phyloP scores from a whole-genome alignment of 140 eudicot species.

The Cichorium intybus region DNA sequence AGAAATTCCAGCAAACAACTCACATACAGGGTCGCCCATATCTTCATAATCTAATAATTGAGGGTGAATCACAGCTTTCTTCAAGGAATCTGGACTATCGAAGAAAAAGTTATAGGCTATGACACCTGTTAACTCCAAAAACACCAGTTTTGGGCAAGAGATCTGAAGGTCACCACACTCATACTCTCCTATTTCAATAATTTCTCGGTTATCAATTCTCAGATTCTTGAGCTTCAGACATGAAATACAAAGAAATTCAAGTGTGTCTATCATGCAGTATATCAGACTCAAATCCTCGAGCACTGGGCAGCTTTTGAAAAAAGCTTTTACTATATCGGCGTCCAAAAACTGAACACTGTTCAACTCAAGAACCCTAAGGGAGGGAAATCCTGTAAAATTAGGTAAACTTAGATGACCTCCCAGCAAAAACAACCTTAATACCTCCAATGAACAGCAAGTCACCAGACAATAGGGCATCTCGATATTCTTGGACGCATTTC shows the following conservation, averaged over 20 bases:
- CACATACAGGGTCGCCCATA: constrained; percentile 1
- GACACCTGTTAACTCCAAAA: constrained; percentile 9
- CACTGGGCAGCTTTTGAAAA: background rate
- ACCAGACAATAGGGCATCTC: too few relatives aligned
- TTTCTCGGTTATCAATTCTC: background rate
- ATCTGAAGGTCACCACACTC: background rate
- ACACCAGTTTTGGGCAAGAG: background rate
- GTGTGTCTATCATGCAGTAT: background rate
- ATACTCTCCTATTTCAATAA: background rate
- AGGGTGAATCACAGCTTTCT: constrained; percentile 7
- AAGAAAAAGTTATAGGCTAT: background rate
- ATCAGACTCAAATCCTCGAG: constrained; percentile 26
- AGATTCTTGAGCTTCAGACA: constrained; percentile 16
- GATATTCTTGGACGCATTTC: too few relatives aligned
- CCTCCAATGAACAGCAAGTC: background rate
- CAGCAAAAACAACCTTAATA: background rate
- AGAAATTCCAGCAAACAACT: constrained; percentile 10
- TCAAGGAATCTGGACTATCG: background rate
- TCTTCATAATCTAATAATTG: background rate
- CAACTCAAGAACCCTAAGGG: constrained; percentile 20
- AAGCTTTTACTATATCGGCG: background rate
- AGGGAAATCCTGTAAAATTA: constrained; percentile 2
- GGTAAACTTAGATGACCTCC: background rate
- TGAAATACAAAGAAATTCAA: constrained; percentile 15
- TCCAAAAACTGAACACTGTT: background rate